Base-by-base conservation (phyloP, 495 filamentous ascomycete species). In the Xylaria curta region DNA sequence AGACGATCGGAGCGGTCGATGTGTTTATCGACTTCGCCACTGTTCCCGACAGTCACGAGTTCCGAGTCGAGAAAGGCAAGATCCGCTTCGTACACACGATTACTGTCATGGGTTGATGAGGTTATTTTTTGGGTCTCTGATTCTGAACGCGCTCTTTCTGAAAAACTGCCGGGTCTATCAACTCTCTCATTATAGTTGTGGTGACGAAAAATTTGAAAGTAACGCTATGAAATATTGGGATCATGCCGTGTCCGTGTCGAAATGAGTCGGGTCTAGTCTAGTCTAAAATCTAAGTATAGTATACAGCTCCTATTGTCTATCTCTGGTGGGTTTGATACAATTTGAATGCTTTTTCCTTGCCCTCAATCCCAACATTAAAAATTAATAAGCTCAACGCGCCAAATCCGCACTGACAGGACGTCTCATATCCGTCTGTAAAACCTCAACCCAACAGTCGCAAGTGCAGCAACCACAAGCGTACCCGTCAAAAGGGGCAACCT, bases 11-110 rank as follows among this genome's bases (percentile, higher is more conserved):
- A 2, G 83, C 82, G 7, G 83, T 85, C 2, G 82, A 83, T 36
- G 73, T 85, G 19, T 79, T 85, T 33, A 73, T 85, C 75, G 81
- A 81, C 64, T 86, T 87, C 68, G 76, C 74, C 0, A 79, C 81
- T 38, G 70, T 81, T 24, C 83, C 85, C 15, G 85, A 87, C 70
- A 85, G 82, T 65, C 85, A 87, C 73, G 82, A 84, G 75, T 87
- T 87, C 74, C 74, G 84, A 10, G 78, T 87, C 0, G 84, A 87
- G 75, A 78, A 81, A 13, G 84, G 85, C 21, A 83, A 82, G 79
- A 61, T 87, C 61, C 78, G 83, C 46, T 85, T 76, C 73, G 82
- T 86, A 40, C 84, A 86, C 73, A 87, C 85, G 6, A 71, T 84
- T 19, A 84, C 82, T 17, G 80, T 83, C 33, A 82, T 84, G 81